Base-by-base conservation (phyloP, 2,329 filamentous ascomycete genomes). In the Talaromyces islandicus region DNA sequence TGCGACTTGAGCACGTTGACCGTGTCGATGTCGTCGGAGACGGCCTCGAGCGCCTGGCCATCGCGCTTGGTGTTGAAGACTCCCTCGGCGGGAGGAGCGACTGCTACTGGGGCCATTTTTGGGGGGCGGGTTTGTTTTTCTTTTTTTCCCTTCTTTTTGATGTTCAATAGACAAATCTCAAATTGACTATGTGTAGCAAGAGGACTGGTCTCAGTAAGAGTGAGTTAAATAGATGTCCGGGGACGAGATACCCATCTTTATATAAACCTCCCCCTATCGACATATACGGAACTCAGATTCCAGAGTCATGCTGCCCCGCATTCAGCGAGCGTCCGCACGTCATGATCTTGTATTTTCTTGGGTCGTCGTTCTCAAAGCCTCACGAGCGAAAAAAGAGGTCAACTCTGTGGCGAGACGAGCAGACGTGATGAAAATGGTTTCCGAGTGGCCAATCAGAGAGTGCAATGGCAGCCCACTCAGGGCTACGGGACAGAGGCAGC, bases 1-100 rank as follows among this genome's bases (percentile, higher is more conserved):
- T 78, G 77, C 57, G 79, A 81, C 67, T 85, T 86, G 66, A 85
- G 77, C 57, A 86, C 76, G 67, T 87, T 86, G 70, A 86, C 82
- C 24, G 78, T 75, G 68, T 86, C 83, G 65, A 87, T 81, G 65
- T 81, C 77, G 66, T 86, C 84, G 9, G 83, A 84, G 11, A 81
- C 78, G 3, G 80, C 80, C 69, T 86, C 84, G 30, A 86, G 79
- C 21, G 83, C 82, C 35, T 81, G 78, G 51, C 83, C 83, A 69
- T 85, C 81, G 58, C 78, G 79, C 32, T 69, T 76, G 70, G 79
- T 61, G 48, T 60, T 57, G 59, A 60, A 50, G n/a, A 7, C 24
- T 4, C 43, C 21, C 21, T 14, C 35, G 12, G 27, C 75, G 60
- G 68, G 66, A 54, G 63, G 61, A 55, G 70, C 27, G 19, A 61